Conservation (phyloP, 2,329 filamentous ascomycete species). For the Torrubiella hemipterigena region DNA sequence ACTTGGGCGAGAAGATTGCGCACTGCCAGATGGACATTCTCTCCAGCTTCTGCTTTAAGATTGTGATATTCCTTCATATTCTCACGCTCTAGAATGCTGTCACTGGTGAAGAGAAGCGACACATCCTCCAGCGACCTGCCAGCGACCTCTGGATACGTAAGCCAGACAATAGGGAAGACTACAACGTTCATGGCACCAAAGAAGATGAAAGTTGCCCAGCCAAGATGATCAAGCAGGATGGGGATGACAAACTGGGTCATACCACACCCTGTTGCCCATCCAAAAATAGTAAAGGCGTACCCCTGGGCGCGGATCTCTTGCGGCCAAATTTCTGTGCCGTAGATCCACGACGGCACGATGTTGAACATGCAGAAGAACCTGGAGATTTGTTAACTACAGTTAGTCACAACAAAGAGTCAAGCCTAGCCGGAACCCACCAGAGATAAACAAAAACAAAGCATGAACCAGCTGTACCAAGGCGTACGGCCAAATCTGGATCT, state of each 20-base stretch:
- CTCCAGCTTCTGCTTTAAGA: constrained; percentile 11
- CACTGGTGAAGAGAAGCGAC: constrained; percentile 33
- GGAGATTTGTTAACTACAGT: neutral
- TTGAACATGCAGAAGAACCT: constrained; percentile 21
- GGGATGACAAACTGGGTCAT: constrained; percentile 40
- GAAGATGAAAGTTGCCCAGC: constrained; percentile 37
- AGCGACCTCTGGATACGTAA: constrained; percentile 28
- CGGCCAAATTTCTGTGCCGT: constrained; percentile 42
- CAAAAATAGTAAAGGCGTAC: constrained; percentile 45
- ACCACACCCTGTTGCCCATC: constrained; percentile 46
- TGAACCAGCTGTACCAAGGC: constrained; percentile 9
- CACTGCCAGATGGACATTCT: constrained; percentile 11
- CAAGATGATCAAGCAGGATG: constrained; percentile 35
- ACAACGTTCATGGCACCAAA: constrained; percentile 38
- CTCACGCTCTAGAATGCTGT: constrained; percentile 29
- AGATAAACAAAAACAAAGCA: constrained; percentile 13
- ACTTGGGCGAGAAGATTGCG: constrained; percentile 11
- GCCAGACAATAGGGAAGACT: constrained; percentile 35
- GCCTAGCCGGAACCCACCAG: constrained; percentile 8
- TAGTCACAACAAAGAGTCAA: neutral
- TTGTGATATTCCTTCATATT: constrained; percentile 25
- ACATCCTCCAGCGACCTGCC: constrained; percentile 38
- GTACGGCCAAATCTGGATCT: constrained; percentile 6
- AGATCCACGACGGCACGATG: constrained; percentile 20
- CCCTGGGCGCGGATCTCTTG: constrained; percentile 45